Evolutionary conservation across 352 stramenopile species (phyloP).

Genomic region (Globisporangium solare): DNA sequence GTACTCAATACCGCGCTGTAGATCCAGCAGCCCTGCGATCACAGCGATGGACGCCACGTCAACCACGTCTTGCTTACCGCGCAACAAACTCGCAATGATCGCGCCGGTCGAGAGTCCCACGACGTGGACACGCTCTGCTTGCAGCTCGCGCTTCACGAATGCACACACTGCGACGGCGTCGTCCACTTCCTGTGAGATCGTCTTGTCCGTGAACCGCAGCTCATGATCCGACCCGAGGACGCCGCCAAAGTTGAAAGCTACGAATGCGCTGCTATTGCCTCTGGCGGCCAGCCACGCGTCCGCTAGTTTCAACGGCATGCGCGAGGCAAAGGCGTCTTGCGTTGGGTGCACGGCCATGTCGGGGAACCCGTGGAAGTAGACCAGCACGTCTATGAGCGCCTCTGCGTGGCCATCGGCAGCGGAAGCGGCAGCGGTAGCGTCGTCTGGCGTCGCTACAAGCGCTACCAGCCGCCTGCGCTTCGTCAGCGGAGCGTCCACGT

Average conservation of each 20-base stretch:
- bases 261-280: constrained; percentile 21
- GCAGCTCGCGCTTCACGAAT: constrained; percentile 29
- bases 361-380: constrained; percentile 76
- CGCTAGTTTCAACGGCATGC: constrained; percentile 50
- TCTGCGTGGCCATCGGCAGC: neutral
- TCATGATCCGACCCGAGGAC: constrained; percentile 54
- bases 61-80: constrained; percentile 23
- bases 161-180: constrained; percentile 48
- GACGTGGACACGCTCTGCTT: constrained; percentile 28
- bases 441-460: neutral
- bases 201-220: constrained; percentile 49
- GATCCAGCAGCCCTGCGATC: constrained; percentile 55
- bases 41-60: constrained; percentile 38
- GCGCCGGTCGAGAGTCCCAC: constrained; percentile 70
- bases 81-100: constrained; percentile 58
- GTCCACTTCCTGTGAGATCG: constrained; percentile 46
- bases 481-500: neutral
- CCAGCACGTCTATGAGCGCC: constrained; percentile 32
- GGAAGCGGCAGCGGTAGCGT: neutral
- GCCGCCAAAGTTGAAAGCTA: constrained; percentile 70
- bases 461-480: neutral
- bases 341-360: constrained; percentile 64
- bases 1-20: constrained; percentile 39
- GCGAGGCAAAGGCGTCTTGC: constrained; percentile 43
- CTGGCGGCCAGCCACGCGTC: constrained; percentile 39